Percentiles rank a stretch among this genome's conserved stretches.
Conservation (phyloP, 2,329 filamentous ascomycete species). For the Aspergillus aculeatus region DNA sequence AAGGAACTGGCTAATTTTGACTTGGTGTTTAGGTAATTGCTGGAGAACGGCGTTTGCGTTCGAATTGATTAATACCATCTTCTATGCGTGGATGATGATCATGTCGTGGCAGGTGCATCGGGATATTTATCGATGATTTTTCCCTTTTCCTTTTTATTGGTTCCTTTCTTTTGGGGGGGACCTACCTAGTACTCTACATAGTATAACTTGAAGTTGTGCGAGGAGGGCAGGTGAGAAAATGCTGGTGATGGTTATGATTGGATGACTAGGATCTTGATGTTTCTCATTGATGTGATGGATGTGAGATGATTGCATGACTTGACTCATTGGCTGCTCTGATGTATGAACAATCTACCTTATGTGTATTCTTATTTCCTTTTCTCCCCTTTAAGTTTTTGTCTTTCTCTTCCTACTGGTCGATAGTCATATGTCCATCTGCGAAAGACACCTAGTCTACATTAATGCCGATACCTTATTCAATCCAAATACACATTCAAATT, state of each 20-base stretch:
- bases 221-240: background rate
- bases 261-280: background rate
- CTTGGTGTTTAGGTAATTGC: conserved; percentile 49
- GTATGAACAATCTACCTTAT: background rate
- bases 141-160: too few species aligned
- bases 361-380: background rate
- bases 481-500: background rate
- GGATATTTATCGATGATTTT: conserved; percentile 27
- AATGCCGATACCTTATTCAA: background rate
- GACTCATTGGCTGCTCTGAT: background rate
- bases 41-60: conserved; percentile 65
- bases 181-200: too few species aligned
- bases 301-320: conserved; percentile 1
- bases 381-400: background rate
- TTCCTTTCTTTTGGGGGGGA: too few species aligned
- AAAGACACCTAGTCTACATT: too few species aligned
- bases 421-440: too few species aligned
- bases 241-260: background rate
- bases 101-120: conserved; percentile 57
- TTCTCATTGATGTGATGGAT: conserved; percentile 1
- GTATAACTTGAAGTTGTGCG: background rate
- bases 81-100: conserved; percentile 66
- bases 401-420: too few species aligned
- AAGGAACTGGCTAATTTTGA: conserved; percentile 14
- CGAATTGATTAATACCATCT: conserved; percentile 62